Evolutionary conservation across 2,329 filamentous ascomycete species (phyloP).

Genomic region (Ophiostoma sp.): DNA sequence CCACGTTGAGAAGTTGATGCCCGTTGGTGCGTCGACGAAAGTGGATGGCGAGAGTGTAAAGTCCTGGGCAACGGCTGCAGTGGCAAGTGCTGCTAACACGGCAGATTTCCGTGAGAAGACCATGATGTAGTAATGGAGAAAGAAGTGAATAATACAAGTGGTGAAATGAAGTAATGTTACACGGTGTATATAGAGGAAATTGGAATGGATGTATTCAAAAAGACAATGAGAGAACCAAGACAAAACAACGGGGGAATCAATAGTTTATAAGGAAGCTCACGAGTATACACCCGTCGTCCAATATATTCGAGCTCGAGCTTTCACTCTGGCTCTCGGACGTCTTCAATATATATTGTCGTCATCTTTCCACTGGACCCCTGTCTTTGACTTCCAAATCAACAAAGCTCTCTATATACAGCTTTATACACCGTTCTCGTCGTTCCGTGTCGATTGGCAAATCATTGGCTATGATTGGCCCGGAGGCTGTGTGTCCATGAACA

Average conservation of each 20-base stretch:
- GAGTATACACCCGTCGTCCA: neutral
- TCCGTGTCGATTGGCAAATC: slow-evolving; percentile 13
- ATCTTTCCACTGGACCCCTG: neutral
- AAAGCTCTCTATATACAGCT: neutral
- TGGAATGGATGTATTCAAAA: neutral
- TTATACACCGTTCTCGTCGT: neutral
- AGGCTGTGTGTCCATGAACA: slow-evolving; percentile 2
- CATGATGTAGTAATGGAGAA: neutral
- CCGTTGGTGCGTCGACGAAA: slow-evolving; percentile 22
- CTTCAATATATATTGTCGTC: neutral
- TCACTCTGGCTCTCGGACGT: neutral
- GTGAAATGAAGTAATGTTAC: neutral
- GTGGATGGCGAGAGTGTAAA: neutral
- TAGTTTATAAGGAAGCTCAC: neutral
- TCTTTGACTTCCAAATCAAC: neutral
- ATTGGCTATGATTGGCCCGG: slow-evolving; percentile 8
- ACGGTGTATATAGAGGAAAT: neutral
- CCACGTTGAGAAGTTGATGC: slow-evolving; percentile 28
- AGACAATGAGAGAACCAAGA: neutral
- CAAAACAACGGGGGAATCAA: neutral
- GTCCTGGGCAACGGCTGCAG: slow-evolving; percentile 7
- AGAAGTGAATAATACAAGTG: neutral
- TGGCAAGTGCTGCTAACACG: neutral
- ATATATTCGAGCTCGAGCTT: neutral
- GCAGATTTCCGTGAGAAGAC: neutral